These are phyloP conservation scores for Suillus brevipes DNA, from an alignment of 768 basidiomycete species.

Conservation along the genomic window DNA sequence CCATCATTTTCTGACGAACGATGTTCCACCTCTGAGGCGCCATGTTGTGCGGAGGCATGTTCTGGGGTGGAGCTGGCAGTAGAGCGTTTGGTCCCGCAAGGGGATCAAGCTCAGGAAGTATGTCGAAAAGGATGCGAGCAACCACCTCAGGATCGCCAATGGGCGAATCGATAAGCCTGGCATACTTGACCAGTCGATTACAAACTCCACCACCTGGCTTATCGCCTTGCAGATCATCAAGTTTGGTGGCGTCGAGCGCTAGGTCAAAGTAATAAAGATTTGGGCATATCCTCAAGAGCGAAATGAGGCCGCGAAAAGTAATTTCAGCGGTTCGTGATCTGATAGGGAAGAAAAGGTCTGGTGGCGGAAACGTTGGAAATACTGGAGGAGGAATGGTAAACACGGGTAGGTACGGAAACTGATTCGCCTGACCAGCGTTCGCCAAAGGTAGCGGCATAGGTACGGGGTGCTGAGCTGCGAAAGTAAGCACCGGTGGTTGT, in stretches of 20 bases:
- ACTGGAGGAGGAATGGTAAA: conserved; percentile 2
- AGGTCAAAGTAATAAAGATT: conserved; percentile 8
- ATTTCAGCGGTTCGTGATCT: conserved; percentile 3
- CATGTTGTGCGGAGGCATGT: neutral
- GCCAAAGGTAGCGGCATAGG: neutral
- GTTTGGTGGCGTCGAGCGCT: conserved; percentile 2
- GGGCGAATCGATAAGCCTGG: conserved; percentile 3
- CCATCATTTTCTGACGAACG: neutral
- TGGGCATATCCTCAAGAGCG: conserved; percentile 1
- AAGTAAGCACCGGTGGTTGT: neutral
- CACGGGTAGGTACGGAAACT: neutral
- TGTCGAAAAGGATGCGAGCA: conserved; percentile 5
- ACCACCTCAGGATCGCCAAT: neutral
- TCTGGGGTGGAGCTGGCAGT: neutral
- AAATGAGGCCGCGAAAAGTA: conserved; percentile 4
- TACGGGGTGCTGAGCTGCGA: neutral
- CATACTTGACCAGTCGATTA: conserved; percentile 3
- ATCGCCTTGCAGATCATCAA: conserved; percentile 2
- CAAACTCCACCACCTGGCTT: conserved; percentile 3
- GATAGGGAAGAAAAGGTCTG: conserved; percentile 1
- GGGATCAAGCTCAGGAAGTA: conserved; percentile 8
- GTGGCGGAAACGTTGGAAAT: neutral
- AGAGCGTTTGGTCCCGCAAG: neutral
- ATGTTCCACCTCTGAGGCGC: neutral
- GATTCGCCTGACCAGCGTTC: neutral